Evolutionary conservation across 371 early-diverging fungal species (phyloP), one percentile per base, ranked within the genome.

Genomic region (Mucor ambiguus): DNA sequence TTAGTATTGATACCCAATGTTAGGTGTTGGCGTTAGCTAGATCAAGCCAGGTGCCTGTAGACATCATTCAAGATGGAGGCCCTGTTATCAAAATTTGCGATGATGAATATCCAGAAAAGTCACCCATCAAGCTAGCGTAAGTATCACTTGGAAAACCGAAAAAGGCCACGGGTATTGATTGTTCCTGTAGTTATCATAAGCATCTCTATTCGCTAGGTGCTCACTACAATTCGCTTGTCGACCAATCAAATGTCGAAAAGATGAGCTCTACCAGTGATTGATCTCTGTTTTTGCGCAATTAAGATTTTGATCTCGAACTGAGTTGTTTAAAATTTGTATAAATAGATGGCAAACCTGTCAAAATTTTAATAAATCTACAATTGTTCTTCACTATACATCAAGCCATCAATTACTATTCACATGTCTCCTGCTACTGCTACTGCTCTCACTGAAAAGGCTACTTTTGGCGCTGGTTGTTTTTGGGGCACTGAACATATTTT

Each of bases 131-230:
- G 67, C 74, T 96, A 32, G 95, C 96, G 82, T 94, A 87, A 78
- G 86, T 84, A 4, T 16, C 0, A 52, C 12, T 26, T 28, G 26
- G 52, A 52, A 12, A 16, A 9, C 14, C 35, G 26, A 63, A 35
- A 12, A 35, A 1, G 28, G 12, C 14, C 5, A 28, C 52, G 52
- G 52, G 12, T 52, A 14, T 52, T 52, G 28, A 52, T 52, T 41
- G 9, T 41, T 30, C 26, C 49, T 29, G 24, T 70, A 90, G 92
- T 55, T 96, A 93, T 69, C 97, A 97, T 73, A 90, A 91, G 30
- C 92, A 96, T 66, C 87, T 91, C 60, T 96, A 89, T 76, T 96
- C 96, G 6, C 82, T 98, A 8, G 98, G 98, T 44, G 95, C 93
- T 71, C 98, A 98, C 83, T 98, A 98, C 82, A 98, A 67, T 67